Conservation (phyloP, 805 yeast species). For the Yamadazyma sp. region DNA sequence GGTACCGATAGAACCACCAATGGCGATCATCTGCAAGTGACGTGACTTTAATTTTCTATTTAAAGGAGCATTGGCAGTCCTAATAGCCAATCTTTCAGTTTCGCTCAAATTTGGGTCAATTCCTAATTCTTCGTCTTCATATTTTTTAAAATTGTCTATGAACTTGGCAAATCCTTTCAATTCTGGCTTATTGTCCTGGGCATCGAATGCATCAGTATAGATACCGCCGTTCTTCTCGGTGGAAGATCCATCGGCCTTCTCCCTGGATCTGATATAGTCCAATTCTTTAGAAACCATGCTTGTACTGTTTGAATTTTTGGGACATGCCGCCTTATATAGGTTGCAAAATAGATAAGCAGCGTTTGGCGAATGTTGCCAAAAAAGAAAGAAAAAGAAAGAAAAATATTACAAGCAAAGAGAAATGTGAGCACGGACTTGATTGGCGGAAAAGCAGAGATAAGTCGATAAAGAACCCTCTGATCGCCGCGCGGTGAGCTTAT, state of each 20-base stretch:
- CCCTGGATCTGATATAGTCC: constrained; percentile 38
- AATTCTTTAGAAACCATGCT: constrained; percentile 43
- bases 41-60: constrained; percentile 56
- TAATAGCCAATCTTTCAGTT: constrained; percentile 34
- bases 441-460: constrained; percentile 1
- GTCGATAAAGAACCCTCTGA: no score
- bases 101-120: constrained; percentile 35
- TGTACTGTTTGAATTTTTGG: neutral
- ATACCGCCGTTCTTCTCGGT: constrained; percentile 42
- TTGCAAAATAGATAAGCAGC: no score
- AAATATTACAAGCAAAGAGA: no score
- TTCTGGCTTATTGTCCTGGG: constrained; percentile 18
- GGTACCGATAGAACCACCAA: constrained; percentile 86
- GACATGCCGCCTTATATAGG: no score
- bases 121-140: constrained; percentile 37
- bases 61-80: constrained; percentile 50
- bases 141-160: constrained; percentile 33
- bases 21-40: constrained; percentile 68
- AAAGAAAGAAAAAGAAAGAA: no score
- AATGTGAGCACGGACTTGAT: neutral
- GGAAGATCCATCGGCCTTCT: constrained; percentile 28
- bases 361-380: no score
- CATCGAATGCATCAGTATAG: constrained; percentile 28
- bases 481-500: no score
- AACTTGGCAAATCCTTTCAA: constrained; percentile 24